phyloP scores from a whole-genome alignment of 1,139 yeast genomes.

The Hyphopichia wangnamkhiaoensis region DNA sequence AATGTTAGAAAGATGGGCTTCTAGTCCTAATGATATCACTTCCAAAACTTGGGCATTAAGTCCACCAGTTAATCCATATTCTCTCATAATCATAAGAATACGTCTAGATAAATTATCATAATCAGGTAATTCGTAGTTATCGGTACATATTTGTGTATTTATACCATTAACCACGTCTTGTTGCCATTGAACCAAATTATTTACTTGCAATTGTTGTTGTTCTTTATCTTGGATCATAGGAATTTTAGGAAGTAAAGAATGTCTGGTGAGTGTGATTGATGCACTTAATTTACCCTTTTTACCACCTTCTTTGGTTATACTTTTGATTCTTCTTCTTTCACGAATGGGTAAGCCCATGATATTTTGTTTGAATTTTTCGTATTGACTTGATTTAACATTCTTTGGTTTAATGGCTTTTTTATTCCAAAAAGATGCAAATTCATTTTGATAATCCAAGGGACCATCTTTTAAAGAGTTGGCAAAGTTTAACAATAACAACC shows the following conservation, averaged over 20 bases:
- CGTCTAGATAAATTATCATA: constrained; percentile 65
- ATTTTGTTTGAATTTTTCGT: constrained; percentile 80
- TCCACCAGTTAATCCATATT: constrained; percentile 86
- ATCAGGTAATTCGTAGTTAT: constrained; percentile 82
- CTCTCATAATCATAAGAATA: constrained; percentile 83
- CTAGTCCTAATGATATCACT: constrained; percentile 75
- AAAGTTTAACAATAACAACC: constrained; percentile 72
- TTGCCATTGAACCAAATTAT: constrained; percentile 79
- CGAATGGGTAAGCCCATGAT: constrained; percentile 83
- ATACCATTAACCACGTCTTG: constrained; percentile 92
- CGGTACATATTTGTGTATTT: constrained; percentile 79
- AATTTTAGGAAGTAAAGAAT: constrained; percentile 80
- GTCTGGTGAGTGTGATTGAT: constrained; percentile 77
- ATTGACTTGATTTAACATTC: constrained; percentile 59
- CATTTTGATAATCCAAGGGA: constrained; percentile 44
- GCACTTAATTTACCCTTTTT: constrained; percentile 76
- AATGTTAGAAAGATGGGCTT: constrained; percentile 71
- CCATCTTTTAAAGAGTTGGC: constrained; percentile 81
- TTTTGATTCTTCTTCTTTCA: constrained; percentile 83
- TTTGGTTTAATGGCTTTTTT: constrained; percentile 44
- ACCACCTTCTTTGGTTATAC: constrained; percentile 79
- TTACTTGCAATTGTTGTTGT: constrained; percentile 49
- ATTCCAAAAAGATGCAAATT: constrained; percentile 61
- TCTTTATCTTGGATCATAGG: constrained; percentile 72
- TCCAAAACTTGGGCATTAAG: constrained; percentile 74